These are phyloP conservation scores for Ceratocystis albifundus DNA, from an alignment of 2,329 filamentous ascomycete species.

Conservation along the genomic window DNA sequence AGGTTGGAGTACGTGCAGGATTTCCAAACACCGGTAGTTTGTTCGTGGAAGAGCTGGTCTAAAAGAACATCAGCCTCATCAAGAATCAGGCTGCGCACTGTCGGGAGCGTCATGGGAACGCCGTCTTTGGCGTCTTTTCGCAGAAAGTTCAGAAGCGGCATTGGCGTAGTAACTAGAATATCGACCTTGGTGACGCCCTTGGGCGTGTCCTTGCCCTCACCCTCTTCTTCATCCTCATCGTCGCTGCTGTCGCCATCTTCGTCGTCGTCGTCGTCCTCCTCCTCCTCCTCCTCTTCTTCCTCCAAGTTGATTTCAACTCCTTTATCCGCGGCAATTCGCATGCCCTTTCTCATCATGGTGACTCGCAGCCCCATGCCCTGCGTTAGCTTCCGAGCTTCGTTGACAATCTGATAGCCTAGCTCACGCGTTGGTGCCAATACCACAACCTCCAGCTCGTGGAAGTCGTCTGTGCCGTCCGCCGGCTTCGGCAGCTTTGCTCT, in stretches of 20 bases:
- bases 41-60: slow-evolving; percentile 78
- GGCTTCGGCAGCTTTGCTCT: slow-evolving; percentile 35
- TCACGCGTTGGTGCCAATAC: slow-evolving; percentile 70
- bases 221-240: slow-evolving; percentile 32
- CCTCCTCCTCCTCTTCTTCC: slow-evolving; percentile 32
- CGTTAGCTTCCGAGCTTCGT: slow-evolving; percentile 74
- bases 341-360: slow-evolving; percentile 73
- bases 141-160: slow-evolving; percentile 66
- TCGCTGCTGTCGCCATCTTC: slow-evolving; percentile 32
- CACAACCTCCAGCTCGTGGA: slow-evolving; percentile 51
- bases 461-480: slow-evolving; percentile 31
- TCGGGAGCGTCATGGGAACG: slow-evolving; percentile 44
- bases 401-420: slow-evolving; percentile 66
- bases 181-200: slow-evolving; percentile 29
- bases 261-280: slow-evolving; percentile 31
- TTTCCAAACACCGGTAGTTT: slow-evolving; percentile 75
- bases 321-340: slow-evolving; percentile 49
- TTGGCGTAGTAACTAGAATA: slow-evolving; percentile 35
- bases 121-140: slow-evolving; percentile 32
- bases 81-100: slow-evolving; percentile 63
- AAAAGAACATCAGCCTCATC: slow-evolving; percentile 94
- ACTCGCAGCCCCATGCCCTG: slow-evolving; percentile 66
- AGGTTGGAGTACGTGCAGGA: slow-evolving; percentile 61
- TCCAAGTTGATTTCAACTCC: slow-evolving; percentile 29
- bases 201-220: slow-evolving; percentile 28